phyloP scores from a whole-genome alignment of 2,329 filamentous ascomycete species.

The Magnaporthales sp. region DNA sequence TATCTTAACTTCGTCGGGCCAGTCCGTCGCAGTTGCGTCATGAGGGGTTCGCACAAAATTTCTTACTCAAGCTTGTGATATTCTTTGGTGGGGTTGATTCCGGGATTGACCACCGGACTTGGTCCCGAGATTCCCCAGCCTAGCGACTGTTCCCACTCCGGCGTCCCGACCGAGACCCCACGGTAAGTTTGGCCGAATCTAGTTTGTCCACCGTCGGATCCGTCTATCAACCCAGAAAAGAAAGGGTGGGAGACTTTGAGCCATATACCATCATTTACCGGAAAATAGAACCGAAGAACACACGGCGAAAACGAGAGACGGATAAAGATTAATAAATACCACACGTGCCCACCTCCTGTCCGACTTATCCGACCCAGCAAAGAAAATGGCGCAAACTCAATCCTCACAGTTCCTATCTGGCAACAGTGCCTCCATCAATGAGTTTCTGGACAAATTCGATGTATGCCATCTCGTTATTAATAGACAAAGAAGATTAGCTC shows the following conservation, averaged over 20 bases:
- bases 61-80: background rate
- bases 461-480: constrained; percentile 45
- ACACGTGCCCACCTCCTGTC: background rate
- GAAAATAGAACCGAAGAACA: background rate
- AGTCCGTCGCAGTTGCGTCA: background rate
- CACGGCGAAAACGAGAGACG: background rate
- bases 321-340: background rate
- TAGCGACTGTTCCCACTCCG: background rate
- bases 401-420: constrained; percentile 64
- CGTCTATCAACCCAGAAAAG: background rate
- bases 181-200: background rate
- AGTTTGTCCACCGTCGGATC: background rate
- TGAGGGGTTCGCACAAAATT: background rate
- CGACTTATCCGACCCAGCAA: background rate
- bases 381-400: background rate
- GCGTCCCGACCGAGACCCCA: background rate
- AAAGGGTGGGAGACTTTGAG: background rate
- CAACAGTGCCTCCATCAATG: constrained; percentile 64
- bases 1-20: too few species aligned
- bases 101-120: background rate
- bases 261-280: background rate
- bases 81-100: background rate
- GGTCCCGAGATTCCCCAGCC: background rate
- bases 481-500: background rate
- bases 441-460: constrained; percentile 87